Evolutionary conservation across 164 flowering plant genomes (phyloP), one percentile per base, ranked within the genome.

Genomic region (Stephania yunnanensis): DNA sequence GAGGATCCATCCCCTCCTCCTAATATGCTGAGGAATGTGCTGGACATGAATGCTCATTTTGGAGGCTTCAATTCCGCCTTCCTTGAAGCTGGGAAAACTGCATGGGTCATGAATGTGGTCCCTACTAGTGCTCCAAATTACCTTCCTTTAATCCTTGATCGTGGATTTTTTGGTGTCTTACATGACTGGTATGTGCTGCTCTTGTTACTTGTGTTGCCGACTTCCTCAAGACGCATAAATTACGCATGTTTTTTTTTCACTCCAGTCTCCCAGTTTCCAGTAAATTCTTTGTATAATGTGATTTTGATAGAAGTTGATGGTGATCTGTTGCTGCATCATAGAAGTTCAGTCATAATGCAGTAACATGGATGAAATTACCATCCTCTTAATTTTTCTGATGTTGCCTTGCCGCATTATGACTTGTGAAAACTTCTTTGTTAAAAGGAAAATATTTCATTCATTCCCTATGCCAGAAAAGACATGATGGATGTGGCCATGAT

Each of bases 21-120:
- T 79, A 94, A 96, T 87, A 96, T 96, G 99, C 83, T 94, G 48
- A 83, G 99, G 75, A 96, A 94, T 87, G 97, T 96, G 77, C 76
- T 96, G 46, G 99, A 96, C 84, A 96, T 94, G 99, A 96, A 94
- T 88, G 92, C 97, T 71, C 94, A 75, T 55, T 90, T 86, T 82
- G 99, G 99, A 63, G 97, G 99, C 19, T 86, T 96, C 50, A 96
- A 90, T 87, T 83, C 91, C 82, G 99, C 97, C 46, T 80, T 96
- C 58, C 69, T 94, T 71, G 92, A 91, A 75, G 85, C 89, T 15
- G 86, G 89, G 70, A 96, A 91, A 80, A 86, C 91, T 68, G 95
- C 84, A 1, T 94, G 99, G 99, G 99, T 96, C 71, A 96, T 96
- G 99, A 96, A 96, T 82, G 99, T 94, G 68, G 91, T 96, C 13